These are phyloP conservation scores for Taiwanofungus camphoratus DNA, from an alignment of 1,284 basidiomycete species.

Conservation along the genomic window DNA sequence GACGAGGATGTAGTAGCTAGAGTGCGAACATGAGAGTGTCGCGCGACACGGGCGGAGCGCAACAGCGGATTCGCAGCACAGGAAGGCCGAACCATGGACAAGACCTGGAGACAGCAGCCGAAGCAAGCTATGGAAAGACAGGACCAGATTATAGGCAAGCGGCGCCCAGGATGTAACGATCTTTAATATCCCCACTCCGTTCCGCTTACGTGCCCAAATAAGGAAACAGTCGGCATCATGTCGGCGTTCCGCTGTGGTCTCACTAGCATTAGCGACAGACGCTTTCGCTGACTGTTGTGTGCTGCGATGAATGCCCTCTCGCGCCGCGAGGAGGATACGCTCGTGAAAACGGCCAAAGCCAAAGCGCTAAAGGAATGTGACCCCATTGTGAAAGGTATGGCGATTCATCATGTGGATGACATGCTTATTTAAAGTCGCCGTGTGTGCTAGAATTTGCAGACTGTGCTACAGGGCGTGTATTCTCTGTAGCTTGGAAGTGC, in stretches of 20 bases:
- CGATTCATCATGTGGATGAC: not conserved
- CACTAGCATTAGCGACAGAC: too few relatives aligned
- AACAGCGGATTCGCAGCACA: slow-evolving; percentile 13
- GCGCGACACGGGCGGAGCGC: slow-evolving; percentile 16
- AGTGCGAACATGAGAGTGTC: slow-evolving; percentile 29
- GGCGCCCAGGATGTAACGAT: too few relatives aligned
- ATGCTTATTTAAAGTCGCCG: slow-evolving; percentile 8
- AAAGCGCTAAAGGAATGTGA: slow-evolving; percentile 79
- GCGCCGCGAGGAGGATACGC: slow-evolving; percentile 81
- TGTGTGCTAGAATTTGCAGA: slow-evolving; percentile 88
- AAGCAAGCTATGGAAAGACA: not conserved
- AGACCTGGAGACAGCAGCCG: not conserved
- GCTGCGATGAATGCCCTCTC: slow-evolving; percentile 76
- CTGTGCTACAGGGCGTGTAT: slow-evolving; percentile 75
- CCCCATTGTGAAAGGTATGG: slow-evolving; percentile 63
- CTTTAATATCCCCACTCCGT: too few relatives aligned
- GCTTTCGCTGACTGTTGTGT: slow-evolving; percentile 1
- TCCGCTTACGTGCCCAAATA: too few relatives aligned
- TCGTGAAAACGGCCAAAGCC: slow-evolving; percentile 78
- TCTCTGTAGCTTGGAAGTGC: slow-evolving; percentile 84
- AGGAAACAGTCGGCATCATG: too few relatives aligned
- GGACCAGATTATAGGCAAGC: too few relatives aligned
- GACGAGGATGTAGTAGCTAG: slow-evolving; percentile 55
- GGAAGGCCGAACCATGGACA: slow-evolving; percentile 12
- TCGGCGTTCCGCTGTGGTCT: not conserved